phyloP scores from a whole-genome alignment of 2,329 filamentous ascomycete species.

The Scedosporium aurantiacum region DNA sequence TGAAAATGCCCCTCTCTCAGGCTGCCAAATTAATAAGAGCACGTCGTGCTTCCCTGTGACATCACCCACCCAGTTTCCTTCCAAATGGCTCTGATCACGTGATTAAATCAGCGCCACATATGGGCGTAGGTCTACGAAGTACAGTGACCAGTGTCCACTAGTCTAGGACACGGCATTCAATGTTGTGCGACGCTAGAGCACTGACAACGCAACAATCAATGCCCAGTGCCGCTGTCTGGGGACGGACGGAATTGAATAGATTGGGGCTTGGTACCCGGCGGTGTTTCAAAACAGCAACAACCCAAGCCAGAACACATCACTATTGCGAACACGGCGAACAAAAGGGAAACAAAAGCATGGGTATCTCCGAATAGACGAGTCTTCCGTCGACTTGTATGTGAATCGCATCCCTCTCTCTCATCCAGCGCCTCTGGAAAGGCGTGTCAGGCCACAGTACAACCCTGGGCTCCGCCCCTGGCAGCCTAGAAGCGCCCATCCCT shows the following conservation, averaged over 20 bases:
- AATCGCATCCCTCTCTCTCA: neutral
- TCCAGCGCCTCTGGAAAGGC: neutral
- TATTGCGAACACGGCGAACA: neutral
- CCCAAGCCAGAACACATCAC: neutral
- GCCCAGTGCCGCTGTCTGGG: neutral
- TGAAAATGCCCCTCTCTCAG: neutral
- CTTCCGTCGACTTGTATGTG: neutral
- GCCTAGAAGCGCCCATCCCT: neutral
- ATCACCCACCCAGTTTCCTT: neutral
- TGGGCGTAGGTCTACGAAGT: neutral
- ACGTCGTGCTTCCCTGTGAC: neutral
- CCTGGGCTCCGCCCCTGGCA: neutral
- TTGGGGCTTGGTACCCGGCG: neutral
- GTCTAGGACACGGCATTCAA: no score
- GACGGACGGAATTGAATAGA: neutral
- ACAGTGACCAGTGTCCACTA: no score
- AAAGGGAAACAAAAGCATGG: neutral
- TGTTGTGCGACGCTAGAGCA: no score
- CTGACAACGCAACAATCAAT: no score
- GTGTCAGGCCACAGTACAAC: neutral
- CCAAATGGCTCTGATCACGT: neutral
- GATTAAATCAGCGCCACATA: neutral
- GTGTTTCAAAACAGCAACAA: constrained; percentile 6
- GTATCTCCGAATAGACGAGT: constrained; percentile 2
- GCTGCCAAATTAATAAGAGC: neutral